Evolutionary conservation across 768 basidiomycete species (phyloP).

Genomic region (Asterophora lycoperdoides): DNA sequence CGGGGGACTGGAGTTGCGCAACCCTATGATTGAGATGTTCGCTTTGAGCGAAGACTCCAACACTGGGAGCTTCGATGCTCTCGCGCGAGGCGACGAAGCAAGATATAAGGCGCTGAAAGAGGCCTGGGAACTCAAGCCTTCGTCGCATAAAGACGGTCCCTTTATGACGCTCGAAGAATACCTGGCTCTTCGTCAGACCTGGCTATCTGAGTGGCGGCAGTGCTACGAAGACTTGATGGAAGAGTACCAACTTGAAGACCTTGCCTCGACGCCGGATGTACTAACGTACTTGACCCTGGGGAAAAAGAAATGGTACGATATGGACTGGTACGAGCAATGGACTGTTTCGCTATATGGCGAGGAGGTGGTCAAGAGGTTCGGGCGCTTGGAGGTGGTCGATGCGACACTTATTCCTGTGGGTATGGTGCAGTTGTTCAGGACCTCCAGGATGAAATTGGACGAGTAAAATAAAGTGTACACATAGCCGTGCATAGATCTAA

Average conservation of each 20-base stretch:
- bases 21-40: slow-evolving; percentile 35
- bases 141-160: background rate
- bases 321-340: slow-evolving; percentile 33
- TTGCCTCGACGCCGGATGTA: slow-evolving; percentile 5
- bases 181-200: slow-evolving; percentile 10
- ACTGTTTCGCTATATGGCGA: slow-evolving; percentile 36
- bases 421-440: slow-evolving; percentile 37
- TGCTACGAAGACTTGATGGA: slow-evolving; percentile 11
- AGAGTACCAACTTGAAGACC: background rate
- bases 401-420: slow-evolving; percentile 36
- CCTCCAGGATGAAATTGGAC: slow-evolving; percentile 30
- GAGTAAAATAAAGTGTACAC: slow-evolving; percentile 16
- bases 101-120: slow-evolving; percentile 22
- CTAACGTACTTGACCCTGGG: slow-evolving; percentile 3
- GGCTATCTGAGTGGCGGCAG: slow-evolving; percentile 10
- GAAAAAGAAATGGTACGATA: slow-evolving; percentile 3
- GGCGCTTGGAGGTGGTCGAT: slow-evolving; percentile 36
- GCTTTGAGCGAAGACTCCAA: slow-evolving; percentile 17
- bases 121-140: slow-evolving; percentile 18
- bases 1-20: slow-evolving; percentile 28
- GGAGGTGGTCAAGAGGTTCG: slow-evolving; percentile 36
- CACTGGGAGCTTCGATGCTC: slow-evolving; percentile 14
- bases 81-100: slow-evolving; percentile 22
- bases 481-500: no score
- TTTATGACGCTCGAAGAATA: slow-evolving; percentile 17